Evolutionary conservation across 306 rosid genomes (phyloP), one percentile per base, ranked within the genome.

Genomic region (Inga leiocalycina): DNA sequence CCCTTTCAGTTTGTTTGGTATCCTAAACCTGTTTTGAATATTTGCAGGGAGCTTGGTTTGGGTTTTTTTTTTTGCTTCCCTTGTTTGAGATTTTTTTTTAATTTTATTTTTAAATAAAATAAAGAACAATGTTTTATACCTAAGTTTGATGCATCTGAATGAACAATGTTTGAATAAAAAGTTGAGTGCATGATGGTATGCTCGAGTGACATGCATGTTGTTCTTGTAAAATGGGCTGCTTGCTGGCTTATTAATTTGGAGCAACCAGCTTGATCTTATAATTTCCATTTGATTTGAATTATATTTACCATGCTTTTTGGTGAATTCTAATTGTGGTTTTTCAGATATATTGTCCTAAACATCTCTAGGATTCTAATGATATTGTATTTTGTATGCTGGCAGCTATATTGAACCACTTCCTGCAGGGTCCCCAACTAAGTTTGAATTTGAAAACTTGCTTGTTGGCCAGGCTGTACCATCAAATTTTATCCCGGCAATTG

Each of bases 391-490:
- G 72, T 78, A 17, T 81, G 66, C 41, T 48, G 46, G 82, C 92
- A 96, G 99, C 85, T 96, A 91, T 88, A 83, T 96, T 71, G 99
- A 96, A 87, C 98, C 99, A 3, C 94, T 94, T 85, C 94, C 97
- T 80, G 86, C 84, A 8, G 97, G 93, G 49, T 94, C 97, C 11
- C 46, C 89, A 13, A 87, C 94, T 74, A 94, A 96, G 89, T 94
- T 96, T 83, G 98, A 94, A 89, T 96, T 96, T 80, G 99, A 96
- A 79, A 96, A 96, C 92, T 34, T 89, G 81, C 91, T 96, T 85
- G 97, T 94, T 62, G 98, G 99, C 75, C 99, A 96, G 90, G 99
- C 96, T 85, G 84, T 96, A 84, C 98, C 99, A 45, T 94, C 99
- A 67, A 87, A 82, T 88, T 96, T 96, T 86, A 87, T 96, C 74